Base-by-base conservation (phyloP, 805 yeast genomes). In the Barnettozyma wickerhamii region DNA sequence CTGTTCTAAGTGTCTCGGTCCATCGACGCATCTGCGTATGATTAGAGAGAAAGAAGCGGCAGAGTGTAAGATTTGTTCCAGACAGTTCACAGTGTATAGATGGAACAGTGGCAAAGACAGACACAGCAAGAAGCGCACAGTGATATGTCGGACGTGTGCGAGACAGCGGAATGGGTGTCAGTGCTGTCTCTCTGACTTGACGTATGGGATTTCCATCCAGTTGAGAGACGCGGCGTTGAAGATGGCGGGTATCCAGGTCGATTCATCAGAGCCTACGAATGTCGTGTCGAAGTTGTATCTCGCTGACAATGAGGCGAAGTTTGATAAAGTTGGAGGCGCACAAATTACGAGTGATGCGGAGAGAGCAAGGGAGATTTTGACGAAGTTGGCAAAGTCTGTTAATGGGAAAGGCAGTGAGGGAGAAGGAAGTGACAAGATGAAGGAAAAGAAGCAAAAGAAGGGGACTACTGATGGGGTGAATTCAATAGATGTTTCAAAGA, bases 91-190 rank as follows among this genome's bases (percentile, higher is more conserved):
- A 0, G 80, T 82, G 1, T 91, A 76, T 57, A 73, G 83, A 41
- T 87, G 96, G 96, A 69, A 72, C 42, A 72, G 75, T 14, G 64
- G 62, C 30, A 63, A 61, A 42, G 65, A 59, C 32, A 69, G 66
- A 6, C 68, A 67, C 35, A 32, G 40, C 7, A 64, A 77, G 46
- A 71, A 73, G 42, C 78, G 75, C 50, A 88, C 96, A 3, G 60
- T 77, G 2, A 76, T 91, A 15, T 91, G 99, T 63, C 57, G 65
- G 27, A 78, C 90, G 0, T 91, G 99, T 65, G 79, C 97, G 0
- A 67, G 80, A 31, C 77, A 81, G 33, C 73, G 82, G 44, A 83
- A 86, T 62, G 83, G 95, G 52, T 91, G 99, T 57, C 98, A 93
- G 59, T 66, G 79, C 19, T 91, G 99, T 60, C 74, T 88, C 77